Conservation (phyloP, 2,329 filamentous ascomycete genomes). For the Colletotrichum liaoningense region DNA sequence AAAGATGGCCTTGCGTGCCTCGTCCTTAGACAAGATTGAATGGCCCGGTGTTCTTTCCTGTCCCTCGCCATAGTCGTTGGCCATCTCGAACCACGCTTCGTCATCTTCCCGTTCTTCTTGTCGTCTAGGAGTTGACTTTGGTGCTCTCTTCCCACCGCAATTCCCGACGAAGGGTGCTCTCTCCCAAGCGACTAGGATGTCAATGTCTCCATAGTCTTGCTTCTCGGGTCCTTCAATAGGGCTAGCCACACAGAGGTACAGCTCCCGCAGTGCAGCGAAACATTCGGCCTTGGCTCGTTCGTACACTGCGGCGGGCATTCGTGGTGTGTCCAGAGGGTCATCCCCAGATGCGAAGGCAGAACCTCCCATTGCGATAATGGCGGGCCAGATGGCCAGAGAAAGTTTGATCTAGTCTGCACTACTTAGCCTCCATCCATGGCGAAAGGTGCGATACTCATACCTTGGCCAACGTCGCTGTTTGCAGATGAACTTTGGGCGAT, state of each 20-base stretch:
- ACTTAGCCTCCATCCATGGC: background rate
- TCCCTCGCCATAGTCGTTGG: background rate
- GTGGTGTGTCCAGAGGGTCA: conserved; percentile 68
- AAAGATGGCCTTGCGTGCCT: conserved; percentile 16
- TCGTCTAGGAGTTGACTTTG: background rate
- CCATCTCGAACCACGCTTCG: background rate
- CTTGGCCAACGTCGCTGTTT: background rate
- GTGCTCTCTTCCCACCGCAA: background rate
- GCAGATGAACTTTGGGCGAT: background rate
- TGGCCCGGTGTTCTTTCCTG: background rate
- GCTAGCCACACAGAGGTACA: conserved; percentile 67
- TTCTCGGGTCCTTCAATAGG: conserved; percentile 79
- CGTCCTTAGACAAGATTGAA: background rate
- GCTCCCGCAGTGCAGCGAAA: conserved; percentile 55
- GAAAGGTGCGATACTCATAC: background rate
- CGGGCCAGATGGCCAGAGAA: background rate
- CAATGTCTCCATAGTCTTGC: conserved; percentile 76
- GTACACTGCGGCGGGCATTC: conserved; percentile 73
- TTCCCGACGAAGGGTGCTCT: conserved; percentile 35
- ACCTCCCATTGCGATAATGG: conserved; percentile 69
- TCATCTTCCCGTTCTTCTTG: background rate
- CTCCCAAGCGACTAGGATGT: conserved; percentile 69
- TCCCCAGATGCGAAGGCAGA: conserved; percentile 62
- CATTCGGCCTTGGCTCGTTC: conserved; percentile 58
- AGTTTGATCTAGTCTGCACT: background rate